These are phyloP conservation scores for Chaetomium sp. DNA, from an alignment of 2,329 filamentous ascomycete species.

Conservation along the genomic window DNA sequence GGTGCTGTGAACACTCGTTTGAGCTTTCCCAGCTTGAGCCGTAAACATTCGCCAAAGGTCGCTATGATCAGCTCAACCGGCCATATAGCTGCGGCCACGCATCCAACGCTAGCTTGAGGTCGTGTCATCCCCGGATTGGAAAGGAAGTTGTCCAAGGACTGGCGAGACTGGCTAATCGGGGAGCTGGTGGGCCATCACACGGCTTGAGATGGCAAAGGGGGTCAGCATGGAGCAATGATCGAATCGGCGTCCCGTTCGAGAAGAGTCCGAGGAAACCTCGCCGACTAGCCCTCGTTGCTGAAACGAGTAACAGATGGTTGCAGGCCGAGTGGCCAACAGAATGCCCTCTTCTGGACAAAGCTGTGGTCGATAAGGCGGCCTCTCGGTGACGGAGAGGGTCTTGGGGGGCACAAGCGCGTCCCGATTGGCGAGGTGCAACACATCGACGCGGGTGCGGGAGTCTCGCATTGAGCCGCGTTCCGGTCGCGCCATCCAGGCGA, in stretches of 20 bases:
- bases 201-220: too few relatives aligned
- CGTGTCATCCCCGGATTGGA: too few relatives aligned
- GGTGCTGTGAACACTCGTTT: too few relatives aligned
- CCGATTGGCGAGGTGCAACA: slow-evolving; percentile 20
- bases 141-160: too few relatives aligned
- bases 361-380: slow-evolving; percentile 8
- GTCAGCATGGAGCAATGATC: not conserved
- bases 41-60: too few relatives aligned
- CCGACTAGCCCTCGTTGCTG: not conserved
- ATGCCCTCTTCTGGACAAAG: slow-evolving; percentile 11
- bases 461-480: slow-evolving; percentile 15
- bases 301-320: not conserved
- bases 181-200: too few relatives aligned
- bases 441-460: slow-evolving; percentile 15
- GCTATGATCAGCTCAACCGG: too few relatives aligned
- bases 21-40: too few relatives aligned
- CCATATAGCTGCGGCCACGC: too few relatives aligned
- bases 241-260: not conserved
- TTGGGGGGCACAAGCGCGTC: slow-evolving; percentile 12
- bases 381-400: slow-evolving; percentile 12
- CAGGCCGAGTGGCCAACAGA: slow-evolving; percentile 9
- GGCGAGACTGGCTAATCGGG: too few relatives aligned
- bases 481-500: slow-evolving; percentile 19
- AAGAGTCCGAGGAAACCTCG: not conserved
- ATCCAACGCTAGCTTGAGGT: too few relatives aligned